Evolutionary conservation across 352 stramenopile species (phyloP), one percentile per base, ranked within the genome.

Genomic region (Globisporangium emineosum): DNA sequence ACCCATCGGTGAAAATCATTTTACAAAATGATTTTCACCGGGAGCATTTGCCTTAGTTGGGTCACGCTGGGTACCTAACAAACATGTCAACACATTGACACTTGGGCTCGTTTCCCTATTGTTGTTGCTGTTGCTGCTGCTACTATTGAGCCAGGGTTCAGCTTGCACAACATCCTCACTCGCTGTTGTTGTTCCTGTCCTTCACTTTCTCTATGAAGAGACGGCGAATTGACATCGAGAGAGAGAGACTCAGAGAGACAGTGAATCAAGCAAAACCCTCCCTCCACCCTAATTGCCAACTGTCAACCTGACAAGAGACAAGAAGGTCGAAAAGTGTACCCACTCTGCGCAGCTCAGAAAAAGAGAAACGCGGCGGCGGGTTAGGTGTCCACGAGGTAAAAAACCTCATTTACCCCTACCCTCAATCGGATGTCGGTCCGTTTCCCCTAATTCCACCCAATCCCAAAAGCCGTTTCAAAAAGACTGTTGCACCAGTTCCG

Each of bases 341-440:
- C 53, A 59, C 53, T 59, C 53, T 57, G 51, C 32, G 8, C 32
- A 23, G 27, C 50, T 40, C 33, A 17, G 33, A 40, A 40, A n/a
- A 9, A 15, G 9, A 56, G 8, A n/a, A 40, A 57, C 13, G 3
- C 13, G 40, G 50, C 27, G 12, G 17, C 13, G 50, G 17, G 21
- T 1, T 40, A 40, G 35, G 35, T 19, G 10, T 23, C 10, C 33
- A 40, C 13, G 12, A 17, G 25, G 7, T 7, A 19, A 29, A 37
- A 21, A 56, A 37, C 5, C 25, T n/a, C 21, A 5, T n/a, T n/a
- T n/a, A n/a, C n/a, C n/a, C n/a, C n/a, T n/a, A n/a, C n/a, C n/a
- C n/a, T n/a, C n/a, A n/a, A n/a, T n/a, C n/a, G n/a, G n/a, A 23
- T 15, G 15, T 52, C 8, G 45, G 1, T 8, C 7, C n/a, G 45